Evolutionary conservation across 2,329 filamentous ascomycete species (phyloP), one percentile per base, ranked within the genome.

Genomic region (Colletotrichum sp.): DNA sequence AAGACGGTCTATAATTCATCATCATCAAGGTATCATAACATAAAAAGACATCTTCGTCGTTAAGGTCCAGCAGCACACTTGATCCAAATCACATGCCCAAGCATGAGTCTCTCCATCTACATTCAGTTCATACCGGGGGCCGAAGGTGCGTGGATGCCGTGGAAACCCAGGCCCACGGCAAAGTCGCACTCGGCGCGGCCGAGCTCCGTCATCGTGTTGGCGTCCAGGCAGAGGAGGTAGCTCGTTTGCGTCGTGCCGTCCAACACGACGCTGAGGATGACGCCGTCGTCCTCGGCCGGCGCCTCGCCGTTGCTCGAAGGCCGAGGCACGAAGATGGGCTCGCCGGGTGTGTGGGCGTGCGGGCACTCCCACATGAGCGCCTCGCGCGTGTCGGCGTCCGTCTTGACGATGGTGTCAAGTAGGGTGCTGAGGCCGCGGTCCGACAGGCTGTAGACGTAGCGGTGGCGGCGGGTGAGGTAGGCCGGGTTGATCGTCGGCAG

Each of bases 161-260:
- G 93, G 76, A 95, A 93, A 0, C 92, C 92, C 73, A 94, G 84
- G 0, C 85, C 88, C 72, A 94, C 87, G 0, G 89, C 86, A 77
- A 90, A 90, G 3, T 87, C 86, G 27, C 91, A 87, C 76, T 92
- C 90, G 5, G 93, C 93, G 57, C 91, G 86, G 0, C 92, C 93
- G 61, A 91, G 51, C 84, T 95, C 93, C 73, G 81, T 82, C 88
- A 95, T 87, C 6, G 88, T 90, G 79, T 79, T 87, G 6, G 92
- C 92, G 78, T 93, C 87, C 36, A 95, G 80, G 71, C 91, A 92
- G 54, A 95, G 77, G 64, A 95, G 82, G 80, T 94, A 94, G 76
- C 92, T 94, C 74, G 76, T 89, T 75, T 86, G 85, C 8, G 82
- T 83, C n/a, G 81, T 78, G 0, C 92, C 91, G 78, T 95, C 90